These are phyloP conservation scores for Neurospora sp. DNA, from an alignment of 2,329 filamentous ascomycete species.

Conservation along the genomic window DNA sequence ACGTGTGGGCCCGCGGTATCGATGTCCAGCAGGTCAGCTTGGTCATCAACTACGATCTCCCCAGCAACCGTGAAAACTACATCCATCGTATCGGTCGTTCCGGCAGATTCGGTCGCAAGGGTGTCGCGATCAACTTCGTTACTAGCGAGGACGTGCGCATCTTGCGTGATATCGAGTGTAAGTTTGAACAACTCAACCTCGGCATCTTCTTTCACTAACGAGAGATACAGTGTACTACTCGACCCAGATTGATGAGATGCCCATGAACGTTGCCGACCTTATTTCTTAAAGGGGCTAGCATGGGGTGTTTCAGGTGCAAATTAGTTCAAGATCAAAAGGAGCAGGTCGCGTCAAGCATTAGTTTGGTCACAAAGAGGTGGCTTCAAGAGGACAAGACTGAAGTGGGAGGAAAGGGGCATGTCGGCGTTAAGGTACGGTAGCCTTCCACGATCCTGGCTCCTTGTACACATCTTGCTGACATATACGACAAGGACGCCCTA, in stretches of 20 bases:
- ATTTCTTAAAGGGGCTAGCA: slow-evolving; percentile 31
- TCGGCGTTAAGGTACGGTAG: background rate
- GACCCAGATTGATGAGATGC: slow-evolving; percentile 97
- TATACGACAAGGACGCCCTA: background rate
- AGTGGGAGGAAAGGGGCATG: background rate
- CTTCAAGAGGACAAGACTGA: background rate
- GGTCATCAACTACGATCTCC: slow-evolving; percentile 99
- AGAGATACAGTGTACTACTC: slow-evolving; percentile 70
- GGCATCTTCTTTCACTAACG: background rate
- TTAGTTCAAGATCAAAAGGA: background rate
- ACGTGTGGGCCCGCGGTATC: slow-evolving; percentile 97
- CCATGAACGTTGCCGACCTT: slow-evolving; percentile 76
- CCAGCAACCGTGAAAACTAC: slow-evolving; percentile 99
- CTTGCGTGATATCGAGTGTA: slow-evolving; percentile 90
- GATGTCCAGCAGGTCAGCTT: slow-evolving; percentile 99
- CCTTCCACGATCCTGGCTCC: background rate
- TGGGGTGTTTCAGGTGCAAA: background rate
- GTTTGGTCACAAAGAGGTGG: background rate
- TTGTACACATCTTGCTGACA: background rate
- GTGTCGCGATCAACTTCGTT: slow-evolving; percentile 99
- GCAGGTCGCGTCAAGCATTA: background rate
- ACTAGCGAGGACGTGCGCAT: slow-evolving; percentile 98
- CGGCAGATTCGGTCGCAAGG: slow-evolving; percentile 99
- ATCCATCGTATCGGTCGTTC: slow-evolving; percentile 99
- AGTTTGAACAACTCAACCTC: background rate